Base-by-base conservation (phyloP, 1,284 basidiomycete species). In the Stygiomarasmius scandens region DNA sequence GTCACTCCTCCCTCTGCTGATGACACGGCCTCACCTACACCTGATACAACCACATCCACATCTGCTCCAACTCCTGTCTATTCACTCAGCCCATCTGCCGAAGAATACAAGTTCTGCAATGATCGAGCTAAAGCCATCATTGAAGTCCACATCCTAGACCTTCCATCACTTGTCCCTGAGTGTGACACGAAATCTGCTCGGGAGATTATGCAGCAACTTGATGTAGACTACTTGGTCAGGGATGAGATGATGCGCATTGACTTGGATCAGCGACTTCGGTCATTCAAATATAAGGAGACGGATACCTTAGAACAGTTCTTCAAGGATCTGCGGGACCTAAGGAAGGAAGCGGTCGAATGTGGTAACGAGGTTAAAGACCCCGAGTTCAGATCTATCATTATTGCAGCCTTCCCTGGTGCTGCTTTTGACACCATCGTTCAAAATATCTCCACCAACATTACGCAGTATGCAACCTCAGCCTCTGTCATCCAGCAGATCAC, bases 401-500 rank as follows among this genome's bases (percentile, higher is more conserved):
- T 56, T 0, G 38, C 49, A 0, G 55, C 49, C 2, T 52, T 56
- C 22, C 55, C 55, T 2, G 20, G 38, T 20, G 27, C 12, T 0
- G 36, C 36, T 2, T 56, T 52, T 38, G 41, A 56, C 29, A 56
- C 55, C 1, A 56, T 56, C 3, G 52, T 56, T 34, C 55, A 54
- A 14, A 54, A 46, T 22, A 54, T 54, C 43, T 36, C n/a, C 14
- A 44, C 34, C 16, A 47, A 32, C 19, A 14, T 29, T 8, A 6
- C 9, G 16, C n/a, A 32, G 1, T 56, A 46, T 46, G 9, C 46
- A 0, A 49, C 49, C 5, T 51, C 50, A 2, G 43, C 55, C 0
- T 19, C 55, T 0, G 50, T 58, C 8, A 58, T 58, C 29, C 56
- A 58, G 29, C 50, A 58, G 16, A 52, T 58, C 20, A 48, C 16